Evolutionary conservation across 1,284 basidiomycete genomes (phyloP).

Genomic region (Blastosporella zonata): DNA sequence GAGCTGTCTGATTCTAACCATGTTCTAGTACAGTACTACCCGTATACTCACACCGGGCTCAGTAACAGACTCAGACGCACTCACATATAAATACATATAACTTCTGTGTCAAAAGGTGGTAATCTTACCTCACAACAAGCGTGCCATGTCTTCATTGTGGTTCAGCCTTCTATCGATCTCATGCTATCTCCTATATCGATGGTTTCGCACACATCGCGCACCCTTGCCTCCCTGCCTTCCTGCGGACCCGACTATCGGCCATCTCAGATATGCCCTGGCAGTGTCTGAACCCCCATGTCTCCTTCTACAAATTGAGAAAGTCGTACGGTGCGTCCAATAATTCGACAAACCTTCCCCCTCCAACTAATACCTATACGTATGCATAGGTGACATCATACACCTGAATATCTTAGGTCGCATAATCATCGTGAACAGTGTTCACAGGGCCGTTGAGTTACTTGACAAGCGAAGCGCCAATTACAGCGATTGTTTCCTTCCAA

Average conservation of each 20-base stretch:
- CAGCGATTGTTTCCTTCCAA: slow-evolving; percentile 18
- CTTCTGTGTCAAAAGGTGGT: too few species aligned
- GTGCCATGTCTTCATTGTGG: too few species aligned
- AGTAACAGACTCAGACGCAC: too few species aligned
- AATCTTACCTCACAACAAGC: too few species aligned
- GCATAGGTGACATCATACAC: slow-evolving; percentile 23
- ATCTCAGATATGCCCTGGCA: background rate
- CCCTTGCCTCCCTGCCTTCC: slow-evolving; percentile 13
- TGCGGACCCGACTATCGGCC: slow-evolving; percentile 6
- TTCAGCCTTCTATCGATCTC: background rate
- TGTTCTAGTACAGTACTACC: too few species aligned
- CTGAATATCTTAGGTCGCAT: slow-evolving; percentile 25
- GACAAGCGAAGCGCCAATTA: slow-evolving; percentile 31
- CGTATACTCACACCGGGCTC: too few species aligned
- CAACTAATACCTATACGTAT: background rate
- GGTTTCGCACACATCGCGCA: background rate
- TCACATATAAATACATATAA: too few species aligned
- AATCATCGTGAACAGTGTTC: slow-evolving; percentile 30
- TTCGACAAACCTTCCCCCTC: background rate
- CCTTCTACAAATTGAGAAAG: slow-evolving; percentile 5
- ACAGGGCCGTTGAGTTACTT: slow-evolving; percentile 29
- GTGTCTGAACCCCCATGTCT: slow-evolving; percentile 1
- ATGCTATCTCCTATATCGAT: background rate
- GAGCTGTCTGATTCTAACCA: too few species aligned
- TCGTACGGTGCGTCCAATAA: slow-evolving; percentile 1